Evolutionary conservation across 192 early-diverging fungal species (phyloP).

Genomic region (Glomus cerebriforme): DNA sequence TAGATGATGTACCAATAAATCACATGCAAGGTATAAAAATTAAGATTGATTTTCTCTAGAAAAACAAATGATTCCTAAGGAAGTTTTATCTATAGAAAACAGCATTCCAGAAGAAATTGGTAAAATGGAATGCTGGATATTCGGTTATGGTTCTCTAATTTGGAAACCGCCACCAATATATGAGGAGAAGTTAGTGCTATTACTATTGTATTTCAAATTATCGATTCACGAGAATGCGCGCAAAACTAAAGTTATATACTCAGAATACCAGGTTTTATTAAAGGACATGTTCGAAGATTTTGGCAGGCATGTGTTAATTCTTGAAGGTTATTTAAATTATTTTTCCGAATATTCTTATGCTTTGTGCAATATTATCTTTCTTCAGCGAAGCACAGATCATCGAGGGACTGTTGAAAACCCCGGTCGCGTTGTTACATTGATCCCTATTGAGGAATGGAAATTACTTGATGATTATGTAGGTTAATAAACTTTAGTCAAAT

Average conservation of each 20-base stretch:
- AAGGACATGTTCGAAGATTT: constrained; percentile 70
- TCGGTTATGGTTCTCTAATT: constrained; percentile 60
- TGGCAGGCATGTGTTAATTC: constrained; percentile 60
- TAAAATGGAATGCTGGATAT: constrained; percentile 46
- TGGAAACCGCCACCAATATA: constrained; percentile 59
- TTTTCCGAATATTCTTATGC: too few species aligned
- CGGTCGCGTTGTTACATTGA: constrained; percentile 85
- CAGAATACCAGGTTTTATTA: constrained; percentile 64
- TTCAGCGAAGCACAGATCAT: constrained; percentile 78
- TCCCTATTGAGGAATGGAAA: constrained; percentile 72
- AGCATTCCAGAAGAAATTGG: neutral
- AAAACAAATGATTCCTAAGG: neutral
- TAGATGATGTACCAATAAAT: neutral
- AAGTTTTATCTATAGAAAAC: neutral
- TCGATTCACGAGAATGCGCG: neutral
- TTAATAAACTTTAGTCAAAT: neutral
- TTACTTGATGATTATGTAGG: constrained; percentile 51
- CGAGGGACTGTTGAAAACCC: constrained; percentile 77
- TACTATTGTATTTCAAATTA: neutral
- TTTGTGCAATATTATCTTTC: neutral
- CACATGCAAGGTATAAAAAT: neutral
- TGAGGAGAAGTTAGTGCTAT: constrained; percentile 45
- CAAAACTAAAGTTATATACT: neutral
- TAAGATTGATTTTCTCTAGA: neutral
- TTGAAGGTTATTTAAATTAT: neutral